Evolutionary conservation across 2,329 filamentous ascomycete genomes (phyloP).

Genomic region (Ceratocystis colombiana): DNA sequence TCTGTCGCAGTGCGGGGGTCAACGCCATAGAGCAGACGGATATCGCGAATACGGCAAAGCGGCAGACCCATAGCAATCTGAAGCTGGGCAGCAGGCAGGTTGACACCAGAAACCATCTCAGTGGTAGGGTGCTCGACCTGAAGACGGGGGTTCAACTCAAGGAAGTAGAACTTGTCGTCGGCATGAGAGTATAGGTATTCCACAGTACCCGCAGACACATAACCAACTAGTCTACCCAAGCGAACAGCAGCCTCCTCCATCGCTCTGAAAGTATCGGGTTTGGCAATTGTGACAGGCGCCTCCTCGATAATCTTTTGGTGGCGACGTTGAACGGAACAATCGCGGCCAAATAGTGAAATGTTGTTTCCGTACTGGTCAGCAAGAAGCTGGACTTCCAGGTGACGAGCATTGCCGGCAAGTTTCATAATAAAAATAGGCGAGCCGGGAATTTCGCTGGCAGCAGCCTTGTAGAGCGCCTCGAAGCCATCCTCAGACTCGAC

Average conservation of each 20-base stretch:
- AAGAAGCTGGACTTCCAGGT: constrained; percentile 93
- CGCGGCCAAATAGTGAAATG: constrained; percentile 95
- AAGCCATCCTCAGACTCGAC: constrained; percentile 79
- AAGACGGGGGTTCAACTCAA: constrained; percentile 96
- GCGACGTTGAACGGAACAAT: constrained; percentile 94
- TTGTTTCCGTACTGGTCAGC: constrained; percentile 99
- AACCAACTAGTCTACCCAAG: constrained; percentile 85
- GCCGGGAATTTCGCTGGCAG: constrained; percentile 92
- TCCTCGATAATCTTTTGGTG: constrained; percentile 99
- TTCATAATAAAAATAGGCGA: constrained; percentile 99
- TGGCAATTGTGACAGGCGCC: constrained; percentile 93
- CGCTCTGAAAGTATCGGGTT: constrained; percentile 73
- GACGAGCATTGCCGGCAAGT: constrained; percentile 87
- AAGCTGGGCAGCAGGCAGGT: constrained; percentile 90
- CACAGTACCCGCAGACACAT: constrained; percentile 96
- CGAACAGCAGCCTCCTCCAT: constrained; percentile 97
- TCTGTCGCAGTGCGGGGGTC: constrained; percentile 77
- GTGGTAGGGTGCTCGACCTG: constrained; percentile 99
- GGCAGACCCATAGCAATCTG: constrained; percentile 99
- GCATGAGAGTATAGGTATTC: constrained; percentile 98
- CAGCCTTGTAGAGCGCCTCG: constrained; percentile 79
- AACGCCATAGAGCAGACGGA: constrained; percentile 88
- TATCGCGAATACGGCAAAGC: constrained; percentile 89
- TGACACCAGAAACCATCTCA: constrained; percentile 98
- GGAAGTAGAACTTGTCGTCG: constrained; percentile 98